Percentiles rank a stretch among this genome's conserved stretches.
phyloP scores from a whole-genome alignment of 768 basidiomycete species.

The Leccinum sublutescens region DNA sequence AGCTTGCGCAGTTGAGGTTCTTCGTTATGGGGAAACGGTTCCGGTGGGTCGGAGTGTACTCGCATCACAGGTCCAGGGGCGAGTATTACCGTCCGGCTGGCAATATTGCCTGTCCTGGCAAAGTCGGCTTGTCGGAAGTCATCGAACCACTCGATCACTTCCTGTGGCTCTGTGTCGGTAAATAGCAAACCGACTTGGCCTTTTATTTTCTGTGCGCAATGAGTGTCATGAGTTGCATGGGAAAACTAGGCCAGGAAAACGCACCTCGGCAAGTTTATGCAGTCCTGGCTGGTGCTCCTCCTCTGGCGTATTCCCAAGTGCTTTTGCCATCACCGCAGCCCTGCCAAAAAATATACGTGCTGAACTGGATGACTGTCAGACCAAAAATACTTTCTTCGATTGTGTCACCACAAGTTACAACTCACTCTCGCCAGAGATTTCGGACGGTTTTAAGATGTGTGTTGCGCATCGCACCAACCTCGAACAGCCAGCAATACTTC shows the following conservation, averaged over 20 bases:
- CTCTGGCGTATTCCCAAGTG: slow-evolving; percentile 82
- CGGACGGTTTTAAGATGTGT: slow-evolving; percentile 92
- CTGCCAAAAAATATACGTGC: slow-evolving; percentile 90
- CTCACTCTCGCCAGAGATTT: slow-evolving; percentile 89
- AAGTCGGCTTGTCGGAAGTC: slow-evolving; percentile 89
- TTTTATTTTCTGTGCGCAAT: slow-evolving; percentile 73
- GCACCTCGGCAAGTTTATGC: slow-evolving; percentile 74
- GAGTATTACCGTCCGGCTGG: slow-evolving; percentile 69
- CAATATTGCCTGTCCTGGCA: slow-evolving; percentile 83
- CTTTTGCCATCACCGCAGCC: slow-evolving; percentile 92
- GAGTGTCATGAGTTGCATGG: slow-evolving; percentile 7
- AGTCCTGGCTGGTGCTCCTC: slow-evolving; percentile 82
- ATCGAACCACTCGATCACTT: slow-evolving; percentile 93
- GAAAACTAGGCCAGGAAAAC: slow-evolving; percentile 31
- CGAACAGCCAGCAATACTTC: slow-evolving; percentile 94
- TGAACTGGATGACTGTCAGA: slow-evolving; percentile 35
- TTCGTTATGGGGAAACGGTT: slow-evolving; percentile 95
- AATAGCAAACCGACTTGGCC: slow-evolving; percentile 94
- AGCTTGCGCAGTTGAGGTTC: slow-evolving; percentile 94
- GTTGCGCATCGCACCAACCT: slow-evolving; percentile 95
- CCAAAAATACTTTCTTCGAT: background rate
- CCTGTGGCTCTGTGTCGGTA: slow-evolving; percentile 85
- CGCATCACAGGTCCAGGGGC: slow-evolving; percentile 86
- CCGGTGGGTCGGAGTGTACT: slow-evolving; percentile 72
- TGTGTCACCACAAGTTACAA: slow-evolving; percentile 8